Evolutionary conservation across 2,329 filamentous ascomycete genomes (phyloP), one percentile per base, ranked within the genome.

Genomic region (Neofusicoccum parvum): DNA sequence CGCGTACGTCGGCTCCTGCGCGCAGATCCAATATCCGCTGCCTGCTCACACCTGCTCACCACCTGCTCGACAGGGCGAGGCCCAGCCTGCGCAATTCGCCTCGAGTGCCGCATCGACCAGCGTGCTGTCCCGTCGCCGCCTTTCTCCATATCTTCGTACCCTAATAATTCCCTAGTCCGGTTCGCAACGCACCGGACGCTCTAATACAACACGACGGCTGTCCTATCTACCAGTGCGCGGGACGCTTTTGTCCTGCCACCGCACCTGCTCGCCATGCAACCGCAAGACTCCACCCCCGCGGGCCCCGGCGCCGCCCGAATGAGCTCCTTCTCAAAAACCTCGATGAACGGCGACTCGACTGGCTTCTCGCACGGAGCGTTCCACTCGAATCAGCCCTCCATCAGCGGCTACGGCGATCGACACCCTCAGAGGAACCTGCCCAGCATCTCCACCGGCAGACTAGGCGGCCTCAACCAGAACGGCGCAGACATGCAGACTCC

Each of bases 321-420:
- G 50, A 78, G 91, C 87, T 81, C 90, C 74, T 87, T 88, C 68
- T 92, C 91, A 65, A 96, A 62, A 96, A 82, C 89, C 92, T 68
- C 91, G 69, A 92, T 84, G 71, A 83, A 82, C 75, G 82, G 82
- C 68, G 85, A 92, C 75, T 90, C 94, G 72, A 95, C 92, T 54
- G 93, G 92, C 69, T 96, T 97, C 80, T 96, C 94, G 56, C 93
- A 97, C 77, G 92, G 92, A 70, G 93, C 94, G 66, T 97, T 96
- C 80, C 89, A 89, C 74, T 94, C 92, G 65, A 96, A 97, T 80
- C 86, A 88, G 71, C 81, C 84, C 66, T 81, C 83, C 23, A 85
- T 93, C 70, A 86, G 87, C 72, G 91, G 92, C 67, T 97, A 96
- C 75, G 90, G 89, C 70, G 93, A 97, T 77, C 88, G 94, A 74